These are phyloP conservation scores for Rutstroemia sp. DNA, from an alignment of 2,329 filamentous ascomycete species.

Conservation along the genomic window DNA sequence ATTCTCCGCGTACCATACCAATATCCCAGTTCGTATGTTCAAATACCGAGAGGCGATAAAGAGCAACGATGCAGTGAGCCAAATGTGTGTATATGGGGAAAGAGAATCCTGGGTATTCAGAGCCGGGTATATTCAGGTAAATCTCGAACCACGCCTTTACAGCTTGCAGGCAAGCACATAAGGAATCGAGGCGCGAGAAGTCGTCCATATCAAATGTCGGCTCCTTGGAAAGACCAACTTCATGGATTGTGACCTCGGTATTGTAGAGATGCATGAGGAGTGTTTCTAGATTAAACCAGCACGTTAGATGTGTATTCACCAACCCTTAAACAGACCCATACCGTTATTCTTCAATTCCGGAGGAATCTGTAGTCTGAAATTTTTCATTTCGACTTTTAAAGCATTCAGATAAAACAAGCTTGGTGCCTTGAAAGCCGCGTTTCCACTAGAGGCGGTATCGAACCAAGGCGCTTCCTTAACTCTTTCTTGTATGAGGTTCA, in stretches of 20 bases:
- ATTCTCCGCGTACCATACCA: not conserved
- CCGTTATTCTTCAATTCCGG: constrained; percentile 38
- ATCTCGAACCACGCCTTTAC: constrained; percentile 10
- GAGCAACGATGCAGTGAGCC: constrained; percentile 1
- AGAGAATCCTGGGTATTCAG: not conserved
- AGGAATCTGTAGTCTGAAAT: constrained; percentile 59
- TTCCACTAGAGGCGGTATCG: not conserved
- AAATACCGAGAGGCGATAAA: constrained; percentile 1
- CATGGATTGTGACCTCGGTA: constrained; percentile 8
- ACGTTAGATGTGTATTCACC: not conserved
- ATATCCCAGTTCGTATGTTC: constrained; percentile 5
- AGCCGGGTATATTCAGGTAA: not conserved
- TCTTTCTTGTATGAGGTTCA: constrained; percentile 24
- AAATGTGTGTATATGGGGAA: not conserved
- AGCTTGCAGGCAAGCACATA: constrained; percentile 3
- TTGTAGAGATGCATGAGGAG: constrained; percentile 5
- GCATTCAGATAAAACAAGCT: constrained; percentile 23
- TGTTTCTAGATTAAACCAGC: not conserved
- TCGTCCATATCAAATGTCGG: not conserved
- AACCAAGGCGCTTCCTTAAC: constrained; percentile 1
- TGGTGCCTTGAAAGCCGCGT: constrained; percentile 19
- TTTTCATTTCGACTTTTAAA: constrained; percentile 56
- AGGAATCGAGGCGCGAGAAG: not conserved
- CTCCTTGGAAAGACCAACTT: not conserved
- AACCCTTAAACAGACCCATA: not conserved